Base-by-base conservation (phyloP, 495 filamentous ascomycete genomes). In the Aspergillus mulundensis region DNA sequence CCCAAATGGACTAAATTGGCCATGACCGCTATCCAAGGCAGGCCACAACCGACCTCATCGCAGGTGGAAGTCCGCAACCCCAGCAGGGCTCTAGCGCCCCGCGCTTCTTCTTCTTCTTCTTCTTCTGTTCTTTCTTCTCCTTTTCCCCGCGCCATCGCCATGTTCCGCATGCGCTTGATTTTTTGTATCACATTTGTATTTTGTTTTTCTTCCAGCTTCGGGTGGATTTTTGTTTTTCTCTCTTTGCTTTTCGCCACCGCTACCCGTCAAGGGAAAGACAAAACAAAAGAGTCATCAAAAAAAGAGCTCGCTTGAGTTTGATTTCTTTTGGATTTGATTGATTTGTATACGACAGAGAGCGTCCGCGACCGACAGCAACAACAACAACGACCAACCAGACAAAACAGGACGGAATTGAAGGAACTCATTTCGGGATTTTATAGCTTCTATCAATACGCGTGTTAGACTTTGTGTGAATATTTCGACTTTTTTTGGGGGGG, bases 321-420 rank as follows among this genome's bases (percentile, higher is more conserved):
- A 21, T 48, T 48, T 28, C 8, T 8, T 28, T 28, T 28, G 25
- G 25, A 28, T 28, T 28, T 28, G 25, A 28, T 28, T n/a, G 39
- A 42, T 48, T 50, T 50, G 48, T 50, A 50, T 38, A 50, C 48
- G 25, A 28, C 25, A 28, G 25, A 28, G 25, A 28, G 25, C 25
- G 25, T 28, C 25, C 40, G 48, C 48, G 48, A 50, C 34, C 20
- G 48, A 50, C 34, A 50, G 45, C 24, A 18, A 24, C 19, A 4
- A 16, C 18, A 11, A 11, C 2, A 36, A 2, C 32, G 11, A 14
- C 32, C 32, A 15, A 14, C 5, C 7, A 36, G 12, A 18, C 5
- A 6, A 40, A 45, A 50, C 54, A 57, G 54, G 54, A 48, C 54
- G 46, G 39, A 56, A 40, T 48, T 24, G 53, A 34, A 42, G 21